These are phyloP conservation scores for Alternaria infectoria DNA, from an alignment of 2,329 filamentous ascomycete genomes.

Conservation along the genomic window DNA sequence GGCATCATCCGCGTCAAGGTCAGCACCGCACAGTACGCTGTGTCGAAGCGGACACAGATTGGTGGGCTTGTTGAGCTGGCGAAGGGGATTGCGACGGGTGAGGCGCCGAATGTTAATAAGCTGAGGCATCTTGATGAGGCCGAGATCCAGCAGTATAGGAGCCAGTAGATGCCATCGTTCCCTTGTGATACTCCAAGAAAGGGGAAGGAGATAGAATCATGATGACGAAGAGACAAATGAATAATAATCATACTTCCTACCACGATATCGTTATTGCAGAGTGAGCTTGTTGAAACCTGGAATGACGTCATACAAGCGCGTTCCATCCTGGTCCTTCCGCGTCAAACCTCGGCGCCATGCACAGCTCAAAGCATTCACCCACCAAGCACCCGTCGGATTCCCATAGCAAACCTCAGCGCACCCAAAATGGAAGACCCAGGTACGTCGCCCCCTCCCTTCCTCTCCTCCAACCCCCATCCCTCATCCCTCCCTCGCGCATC, in stretches of 20 bases:
- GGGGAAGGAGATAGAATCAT: background rate
- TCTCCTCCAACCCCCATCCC: background rate
- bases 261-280: background rate
- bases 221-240: background rate
- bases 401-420: background rate
- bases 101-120: constrained; percentile 74
- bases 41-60: constrained; percentile 67
- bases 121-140: constrained; percentile 72
- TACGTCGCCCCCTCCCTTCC: constrained; percentile 1
- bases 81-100: constrained; percentile 75
- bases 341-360: background rate
- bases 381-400: background rate
- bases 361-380: background rate
- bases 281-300: background rate
- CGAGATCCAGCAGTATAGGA: constrained; percentile 45
- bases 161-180: constrained; percentile 41
- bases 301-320: constrained; percentile 18
- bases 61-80: constrained; percentile 73
- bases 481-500: background rate
- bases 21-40: constrained; percentile 73
- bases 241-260: background rate
- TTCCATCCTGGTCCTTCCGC: background rate
- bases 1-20: constrained; percentile 79
- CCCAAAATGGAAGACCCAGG: constrained; percentile 38
- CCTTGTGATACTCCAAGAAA: background rate